A percentile compares a stretch with the other conserved stretches of the same genome.
Conservation (phyloP, 2,329 filamentous ascomycete species). For the Fusarium veterinarium region DNA sequence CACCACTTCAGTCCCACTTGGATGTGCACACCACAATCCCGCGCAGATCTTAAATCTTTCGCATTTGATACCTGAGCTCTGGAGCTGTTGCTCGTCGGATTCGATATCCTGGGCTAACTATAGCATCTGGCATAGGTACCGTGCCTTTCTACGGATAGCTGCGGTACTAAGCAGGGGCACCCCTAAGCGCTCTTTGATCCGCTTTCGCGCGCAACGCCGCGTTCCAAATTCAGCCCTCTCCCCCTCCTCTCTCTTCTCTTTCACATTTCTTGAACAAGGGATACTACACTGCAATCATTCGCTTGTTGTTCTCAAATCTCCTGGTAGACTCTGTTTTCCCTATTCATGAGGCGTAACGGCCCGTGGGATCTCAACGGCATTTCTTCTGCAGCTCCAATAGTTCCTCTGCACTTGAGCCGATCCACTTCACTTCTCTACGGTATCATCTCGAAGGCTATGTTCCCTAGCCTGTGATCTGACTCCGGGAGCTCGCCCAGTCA, state of each 20-base stretch:
- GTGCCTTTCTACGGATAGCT: slow-evolving; percentile 25
- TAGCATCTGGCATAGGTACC: slow-evolving; percentile 15
- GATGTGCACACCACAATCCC: slow-evolving; percentile 34
- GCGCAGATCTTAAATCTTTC: slow-evolving; percentile 10
- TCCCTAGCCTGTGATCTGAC: slow-evolving; percentile 48
- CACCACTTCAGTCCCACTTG: slow-evolving; percentile 5
- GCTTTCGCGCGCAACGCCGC: slow-evolving; percentile 42
- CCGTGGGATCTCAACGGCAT: slow-evolving; percentile 20
- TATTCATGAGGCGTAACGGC: slow-evolving; percentile 11
- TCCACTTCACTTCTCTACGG: slow-evolving; percentile 31
- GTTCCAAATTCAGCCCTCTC: slow-evolving; percentile 42
- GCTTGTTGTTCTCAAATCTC: slow-evolving; percentile 3
- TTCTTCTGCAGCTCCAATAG: slow-evolving; percentile 33
- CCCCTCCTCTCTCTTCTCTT: slow-evolving; percentile 40
- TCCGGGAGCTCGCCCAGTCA: slow-evolving; percentile 41
- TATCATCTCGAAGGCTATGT: slow-evolving; percentile 46
- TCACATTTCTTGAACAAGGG: slow-evolving; percentile 28
- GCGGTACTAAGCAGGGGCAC: slow-evolving; percentile 38
- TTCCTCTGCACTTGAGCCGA: slow-evolving; percentile 21
- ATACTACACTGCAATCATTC: slow-evolving; percentile 26
- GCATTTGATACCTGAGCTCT: slow-evolving; percentile 22
- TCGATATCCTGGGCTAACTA: slow-evolving; percentile 19
- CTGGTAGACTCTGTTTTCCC: neutral
- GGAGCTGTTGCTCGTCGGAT: slow-evolving; percentile 27
- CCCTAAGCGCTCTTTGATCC: slow-evolving; percentile 44